Conservation (phyloP, 345 rosid species). For the Erysimum cheiranthoides region DNA sequence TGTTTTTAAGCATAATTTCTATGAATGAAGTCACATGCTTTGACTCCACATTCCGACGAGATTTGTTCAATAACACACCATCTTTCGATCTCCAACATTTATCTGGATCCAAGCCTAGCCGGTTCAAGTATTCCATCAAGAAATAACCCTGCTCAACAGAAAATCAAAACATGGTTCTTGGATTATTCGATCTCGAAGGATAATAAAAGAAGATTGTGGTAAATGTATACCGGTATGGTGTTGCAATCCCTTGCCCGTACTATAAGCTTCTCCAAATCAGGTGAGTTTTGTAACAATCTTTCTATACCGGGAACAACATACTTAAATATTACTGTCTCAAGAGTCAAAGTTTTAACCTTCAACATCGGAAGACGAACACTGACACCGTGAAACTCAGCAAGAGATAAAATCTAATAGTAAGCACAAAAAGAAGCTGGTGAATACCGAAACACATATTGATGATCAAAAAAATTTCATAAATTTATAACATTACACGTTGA, state of each 20-base stretch:
- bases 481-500: too few species aligned
- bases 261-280: not conserved
- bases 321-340: conserved; percentile 6
- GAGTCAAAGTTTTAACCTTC: not conserved
- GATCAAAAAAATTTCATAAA: too few species aligned
- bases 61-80: not conserved
- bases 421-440: not conserved
- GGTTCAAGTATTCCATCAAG: not conserved
- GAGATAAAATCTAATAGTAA: conserved; percentile 22
- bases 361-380: conserved; percentile 2
- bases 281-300: conserved; percentile 23
- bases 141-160: not conserved
- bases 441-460: too few species aligned
- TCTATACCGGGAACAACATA: conserved; percentile 4
- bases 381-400: not conserved
- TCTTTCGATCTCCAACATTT: not conserved
- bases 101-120: not conserved
- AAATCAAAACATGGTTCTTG: not conserved
- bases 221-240: not conserved
- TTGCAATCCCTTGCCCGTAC: not conserved
- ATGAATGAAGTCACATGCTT: conserved; percentile 7
- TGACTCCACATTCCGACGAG: not conserved
- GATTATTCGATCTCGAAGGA: too few species aligned
- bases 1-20: conserved; percentile 17
- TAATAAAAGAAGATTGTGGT: too few species aligned